Base-by-base conservation (phyloP, 2,329 filamentous ascomycete genomes). In the Pyrenochaeta sp. region DNA sequence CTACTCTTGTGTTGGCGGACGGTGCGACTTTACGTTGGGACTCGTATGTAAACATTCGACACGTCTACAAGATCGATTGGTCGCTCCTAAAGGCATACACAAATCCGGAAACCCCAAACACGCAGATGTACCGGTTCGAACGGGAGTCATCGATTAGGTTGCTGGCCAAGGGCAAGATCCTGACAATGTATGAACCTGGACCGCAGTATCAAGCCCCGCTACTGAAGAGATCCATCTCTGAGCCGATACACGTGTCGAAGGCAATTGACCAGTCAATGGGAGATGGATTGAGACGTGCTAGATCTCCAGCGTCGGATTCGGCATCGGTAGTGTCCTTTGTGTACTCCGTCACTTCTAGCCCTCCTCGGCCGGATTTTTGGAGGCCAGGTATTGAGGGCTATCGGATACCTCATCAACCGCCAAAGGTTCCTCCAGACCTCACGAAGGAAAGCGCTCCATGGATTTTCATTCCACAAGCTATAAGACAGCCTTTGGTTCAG, bases 61-160 rank as follows among this genome's bases (percentile, higher is more conserved):
- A 74, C 49, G 65, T 77, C 1, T 77, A 77, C 61, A 69, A 69
- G 39, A 71, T 76, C 48, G 66, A 75, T 8, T 72, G 70, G 68
- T 58, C 64, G 7, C 52, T 67, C 27, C 56, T 78, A 24, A 65
- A 58, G 30, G 36, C 64, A 6, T 76, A 76, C 30, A 50, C 55
- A 5, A 75, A 75, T 46, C 64, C 69, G 8, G 65, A 72, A 12
- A 67, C 53, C 1, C 68, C 70, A 2, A 24, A 54, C 3, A 52
- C 42, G 6, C 47, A 59, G 4, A 22, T 51, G 1, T 74, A 68
- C 43, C 58, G 53, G 1, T 71, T 76, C 30, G 67, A 72, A 15
- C 58, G 64, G 22, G 66, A 73, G 15, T 73, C 74, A 8, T 62
- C 65, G 44, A 64, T 65, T 2, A 64, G 62, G 3, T 46, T 77